Conservation (phyloP, 129 eudicot species). For the Helianthus annuus region DNA sequence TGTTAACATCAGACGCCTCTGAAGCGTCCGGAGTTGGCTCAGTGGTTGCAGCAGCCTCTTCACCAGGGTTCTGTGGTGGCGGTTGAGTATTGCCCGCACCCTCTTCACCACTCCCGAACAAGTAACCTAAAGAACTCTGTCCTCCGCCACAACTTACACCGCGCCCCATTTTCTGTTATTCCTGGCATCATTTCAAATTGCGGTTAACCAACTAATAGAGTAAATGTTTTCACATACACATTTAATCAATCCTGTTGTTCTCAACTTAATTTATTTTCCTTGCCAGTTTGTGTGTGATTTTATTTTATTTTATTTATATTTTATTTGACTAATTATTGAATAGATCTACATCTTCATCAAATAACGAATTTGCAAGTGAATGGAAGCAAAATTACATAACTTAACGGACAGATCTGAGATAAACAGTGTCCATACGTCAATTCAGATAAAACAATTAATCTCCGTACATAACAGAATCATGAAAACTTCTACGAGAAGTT, state of each 20-base stretch:
- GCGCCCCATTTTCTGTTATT: conserved; percentile 55
- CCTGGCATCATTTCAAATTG: background rate
- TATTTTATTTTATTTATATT: background rate
- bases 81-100: conserved; percentile 24
- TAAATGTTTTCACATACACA: background rate
- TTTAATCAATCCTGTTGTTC: background rate
- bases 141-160: conserved; percentile 87
- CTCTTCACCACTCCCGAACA: conserved; percentile 45
- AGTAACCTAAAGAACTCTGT: conserved; percentile 76
- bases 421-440: background rate
- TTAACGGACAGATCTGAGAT: conserved; percentile 13
- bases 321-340: background rate
- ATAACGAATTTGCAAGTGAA: too few species aligned
- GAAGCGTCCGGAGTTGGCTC: conserved; percentile 43
- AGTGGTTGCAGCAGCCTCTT: conserved; percentile 27
- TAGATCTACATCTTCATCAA: conserved; percentile 3
- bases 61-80: conserved; percentile 33
- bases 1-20: conserved; percentile 6
- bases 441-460: background rate
- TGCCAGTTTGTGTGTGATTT: background rate
- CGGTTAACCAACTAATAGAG: background rate
- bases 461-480: too few species aligned
- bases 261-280: background rate
- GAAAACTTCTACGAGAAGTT: too few species aligned
- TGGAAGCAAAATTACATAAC: background rate